These are phyloP conservation scores for Salix koriyanagi DNA, from an alignment of 345 rosid genomes.

Conservation along the genomic window DNA sequence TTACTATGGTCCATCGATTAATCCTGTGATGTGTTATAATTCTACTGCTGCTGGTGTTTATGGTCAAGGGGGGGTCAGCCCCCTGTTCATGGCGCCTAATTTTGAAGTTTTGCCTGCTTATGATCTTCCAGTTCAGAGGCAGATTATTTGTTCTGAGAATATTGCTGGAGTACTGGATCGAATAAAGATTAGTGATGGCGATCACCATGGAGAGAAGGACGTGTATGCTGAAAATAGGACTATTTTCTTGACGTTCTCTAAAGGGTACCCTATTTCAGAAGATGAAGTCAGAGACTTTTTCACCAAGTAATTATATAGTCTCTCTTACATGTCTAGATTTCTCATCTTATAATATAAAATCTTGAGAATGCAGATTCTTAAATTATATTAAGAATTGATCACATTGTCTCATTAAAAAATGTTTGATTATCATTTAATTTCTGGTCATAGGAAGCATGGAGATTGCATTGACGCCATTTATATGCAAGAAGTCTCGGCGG, in stretches of 20 bases:
- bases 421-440: not conserved
- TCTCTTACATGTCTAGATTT: not conserved
- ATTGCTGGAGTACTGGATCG: constrained; percentile 8
- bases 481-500: constrained; percentile 44
- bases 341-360: not conserved
- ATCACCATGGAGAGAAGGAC: not conserved
- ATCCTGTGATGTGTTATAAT: not conserved
- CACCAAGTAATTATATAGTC: constrained; percentile 31
- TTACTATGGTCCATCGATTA: not conserved
- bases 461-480: constrained; percentile 41
- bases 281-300: constrained; percentile 52
- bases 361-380: not conserved
- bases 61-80: not conserved
- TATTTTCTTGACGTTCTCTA: constrained; percentile 71
- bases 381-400: not conserved
- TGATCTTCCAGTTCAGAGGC: not conserved
- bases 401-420: no score
- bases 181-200: not conserved
- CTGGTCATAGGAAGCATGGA: constrained; percentile 44
- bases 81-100: not conserved
- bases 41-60: not conserved
- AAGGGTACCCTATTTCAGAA: constrained; percentile 59
- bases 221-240: constrained; percentile 42
- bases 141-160: constrained; percentile 7
- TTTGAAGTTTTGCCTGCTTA: not conserved